Base-by-base conservation (phyloP, 2,329 filamentous ascomycete species). In the Arthrobotrys conoides region DNA sequence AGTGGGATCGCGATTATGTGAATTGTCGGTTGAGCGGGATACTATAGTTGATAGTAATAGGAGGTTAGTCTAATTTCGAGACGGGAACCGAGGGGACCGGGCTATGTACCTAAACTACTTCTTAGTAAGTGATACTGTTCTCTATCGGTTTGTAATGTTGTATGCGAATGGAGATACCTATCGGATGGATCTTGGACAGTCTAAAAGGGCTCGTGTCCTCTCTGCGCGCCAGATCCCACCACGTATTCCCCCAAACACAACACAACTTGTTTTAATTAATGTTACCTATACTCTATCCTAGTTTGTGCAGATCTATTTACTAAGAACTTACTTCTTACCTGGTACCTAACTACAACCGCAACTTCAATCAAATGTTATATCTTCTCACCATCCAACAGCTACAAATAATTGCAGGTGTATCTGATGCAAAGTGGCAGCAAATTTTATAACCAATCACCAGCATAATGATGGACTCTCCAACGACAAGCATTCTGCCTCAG, bases 191-290 rank as follows among this genome's bases (percentile, higher is more conserved):
- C 22, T 30, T 3, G 14, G 20, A 38, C 20, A 18, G 27, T 59
- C 22, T 2, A 16, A 33, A 55, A 53, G 16, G 16, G n/a, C 53
- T 38, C n/a, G 53, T 59, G 53, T 59, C 53, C 3, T n/a, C 3
- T 2, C 1, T 16, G 51, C 51, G 51, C 20, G 22, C n/a, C n/a
- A n/a, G 59, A 70, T 66, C n/a, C 18, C 22, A 66, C 63, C 63
- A 71, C 61, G 63, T 77, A 69, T 67, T n/a, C 24, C 4, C 63
- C 46, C 38, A 59, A 72, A 51, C 57, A 61, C 57, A 61, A 73
- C 63, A 49, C 72, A 6, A 46, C n/a, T n/a, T n/a, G n/a, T n/a
- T n/a, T n/a, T n/a, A n/a, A n/a, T n/a, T n/a, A n/a, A n/a, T n/a
- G n/a, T n/a, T n/a, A n/a, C n/a, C n/a, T n/a, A n/a, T n/a, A n/a